A percentile compares a stretch with the other conserved stretches of the same genome.
These are phyloP conservation scores for Suillus subaureus DNA, from an alignment of 768 basidiomycete genomes.

Conservation along the genomic window DNA sequence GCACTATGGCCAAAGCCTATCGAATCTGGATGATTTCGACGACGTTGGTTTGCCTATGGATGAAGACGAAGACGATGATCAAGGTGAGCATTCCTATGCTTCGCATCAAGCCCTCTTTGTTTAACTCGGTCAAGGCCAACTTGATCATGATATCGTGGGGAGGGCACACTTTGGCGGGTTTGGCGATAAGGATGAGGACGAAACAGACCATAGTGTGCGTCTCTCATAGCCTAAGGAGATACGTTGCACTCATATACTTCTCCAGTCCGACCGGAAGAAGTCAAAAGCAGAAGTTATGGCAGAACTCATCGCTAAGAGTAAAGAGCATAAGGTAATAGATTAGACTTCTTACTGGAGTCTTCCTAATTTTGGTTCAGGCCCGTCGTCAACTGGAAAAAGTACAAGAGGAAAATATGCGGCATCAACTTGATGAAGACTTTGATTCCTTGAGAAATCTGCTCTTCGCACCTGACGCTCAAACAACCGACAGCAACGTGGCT, in stretches of 20 bases:
- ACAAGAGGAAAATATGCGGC: conserved; percentile 81
- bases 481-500: conserved; percentile 40
- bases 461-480: conserved; percentile 54
- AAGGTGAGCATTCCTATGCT: conserved; percentile 36
- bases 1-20: conserved; percentile 88
- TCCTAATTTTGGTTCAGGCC: conserved; percentile 47
- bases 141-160: conserved; percentile 67
- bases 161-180: conserved; percentile 88
- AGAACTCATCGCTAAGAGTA: conserved; percentile 97
- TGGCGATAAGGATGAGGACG: conserved; percentile 63
- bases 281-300: conserved; percentile 97
- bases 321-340: conserved; percentile 79
- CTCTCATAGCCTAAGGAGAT: conserved; percentile 9
- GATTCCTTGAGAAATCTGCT: conserved; percentile 78
- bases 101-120: background rate
- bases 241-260: conserved; percentile 8
- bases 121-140: conserved; percentile 50
- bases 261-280: conserved; percentile 81
- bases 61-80: conserved; percentile 52
- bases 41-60: conserved; percentile 55
- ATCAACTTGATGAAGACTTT: conserved; percentile 88
- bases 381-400: conserved; percentile 88
- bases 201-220: conserved; percentile 52
- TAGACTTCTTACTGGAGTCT: background rate
- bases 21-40: conserved; percentile 84